These are phyloP conservation scores for Pichia norvegensis DNA, from an alignment of 1,139 yeast species.

Conservation along the genomic window DNA sequence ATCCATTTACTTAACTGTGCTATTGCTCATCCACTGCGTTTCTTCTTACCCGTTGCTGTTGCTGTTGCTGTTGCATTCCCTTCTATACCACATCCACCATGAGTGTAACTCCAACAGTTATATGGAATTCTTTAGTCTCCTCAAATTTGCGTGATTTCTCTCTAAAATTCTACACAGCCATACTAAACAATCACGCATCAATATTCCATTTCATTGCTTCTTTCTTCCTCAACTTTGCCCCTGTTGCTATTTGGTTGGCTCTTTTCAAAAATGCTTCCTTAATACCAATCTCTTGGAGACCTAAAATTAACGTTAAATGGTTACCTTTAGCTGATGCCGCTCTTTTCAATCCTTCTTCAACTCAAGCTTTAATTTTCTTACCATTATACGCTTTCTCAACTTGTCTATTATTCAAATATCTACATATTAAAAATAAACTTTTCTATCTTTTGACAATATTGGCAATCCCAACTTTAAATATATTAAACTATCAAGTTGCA, in stretches of 20 bases:
- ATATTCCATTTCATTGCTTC: constrained; percentile 12
- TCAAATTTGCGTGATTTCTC: too few species aligned
- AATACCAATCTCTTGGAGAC: constrained; percentile 51
- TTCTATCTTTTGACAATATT: neutral
- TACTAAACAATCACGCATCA: constrained; percentile 10
- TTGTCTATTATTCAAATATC: neutral
- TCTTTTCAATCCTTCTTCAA: neutral
- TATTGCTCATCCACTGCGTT: neutral
- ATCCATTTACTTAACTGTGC: neutral
- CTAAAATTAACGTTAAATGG: constrained; percentile 44
- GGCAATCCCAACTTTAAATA: constrained; percentile 38
- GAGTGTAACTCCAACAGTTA: neutral
- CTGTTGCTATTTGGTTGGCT: constrained; percentile 49
- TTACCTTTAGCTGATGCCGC: constrained; percentile 22
- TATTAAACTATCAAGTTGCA: constrained; percentile 32
- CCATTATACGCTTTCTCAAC: neutral
- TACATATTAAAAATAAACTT: neutral
- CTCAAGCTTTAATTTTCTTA: neutral
- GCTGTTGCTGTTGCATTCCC: too few species aligned
- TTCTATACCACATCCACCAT: too few species aligned
- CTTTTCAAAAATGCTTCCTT: constrained; percentile 55
- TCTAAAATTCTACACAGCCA: constrained; percentile 1
- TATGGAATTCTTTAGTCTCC: neutral
- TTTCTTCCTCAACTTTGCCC: constrained; percentile 44
- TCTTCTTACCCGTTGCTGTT: neutral